These are phyloP conservation scores for Thelephora ganbajun DNA, from an alignment of 768 basidiomycete genomes.

Conservation along the genomic window DNA sequence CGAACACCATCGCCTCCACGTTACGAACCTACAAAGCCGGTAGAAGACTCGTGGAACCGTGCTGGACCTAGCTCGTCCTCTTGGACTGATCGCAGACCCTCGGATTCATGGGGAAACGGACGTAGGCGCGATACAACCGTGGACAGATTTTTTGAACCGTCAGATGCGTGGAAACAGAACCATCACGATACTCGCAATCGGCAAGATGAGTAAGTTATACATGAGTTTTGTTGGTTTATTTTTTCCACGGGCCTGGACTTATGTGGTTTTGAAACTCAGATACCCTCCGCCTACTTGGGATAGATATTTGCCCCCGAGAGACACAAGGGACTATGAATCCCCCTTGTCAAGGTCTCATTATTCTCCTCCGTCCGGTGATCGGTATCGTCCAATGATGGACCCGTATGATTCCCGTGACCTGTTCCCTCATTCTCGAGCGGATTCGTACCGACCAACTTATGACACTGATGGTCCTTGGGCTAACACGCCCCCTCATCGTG, in stretches of 20 bases:
- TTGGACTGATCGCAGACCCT: slow-evolving; percentile 30
- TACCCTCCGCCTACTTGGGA: neutral
- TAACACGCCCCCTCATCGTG: slow-evolving; percentile 8
- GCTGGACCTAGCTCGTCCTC: slow-evolving; percentile 18
- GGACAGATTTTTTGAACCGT: slow-evolving; percentile 58
- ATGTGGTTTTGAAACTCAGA: neutral
- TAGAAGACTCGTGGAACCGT: slow-evolving; percentile 35
- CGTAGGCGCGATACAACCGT: slow-evolving; percentile 24
- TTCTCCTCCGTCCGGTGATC: slow-evolving; percentile 26
- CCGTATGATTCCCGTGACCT: slow-evolving; percentile 25
- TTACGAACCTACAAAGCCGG: slow-evolving; percentile 27
- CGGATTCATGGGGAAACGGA: slow-evolving; percentile 12
- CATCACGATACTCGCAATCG: slow-evolving; percentile 22
- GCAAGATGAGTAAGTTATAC: slow-evolving; percentile 4
- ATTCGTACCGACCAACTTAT: slow-evolving; percentile 41
- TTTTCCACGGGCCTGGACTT: neutral
- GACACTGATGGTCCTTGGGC: slow-evolving; percentile 19
- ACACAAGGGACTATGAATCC: neutral
- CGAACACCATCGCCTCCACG: slow-evolving; percentile 42
- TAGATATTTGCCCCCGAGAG: neutral
- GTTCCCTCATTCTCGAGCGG: slow-evolving; percentile 19
- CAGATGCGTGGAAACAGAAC: slow-evolving; percentile 53
- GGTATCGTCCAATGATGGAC: slow-evolving; percentile 30
- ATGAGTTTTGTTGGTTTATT: neutral
- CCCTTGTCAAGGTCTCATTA: slow-evolving; percentile 14